A percentile compares a stretch with the other conserved stretches of the same genome.
Conservation (phyloP, 805 yeast species). For the Pichia heedii region DNA sequence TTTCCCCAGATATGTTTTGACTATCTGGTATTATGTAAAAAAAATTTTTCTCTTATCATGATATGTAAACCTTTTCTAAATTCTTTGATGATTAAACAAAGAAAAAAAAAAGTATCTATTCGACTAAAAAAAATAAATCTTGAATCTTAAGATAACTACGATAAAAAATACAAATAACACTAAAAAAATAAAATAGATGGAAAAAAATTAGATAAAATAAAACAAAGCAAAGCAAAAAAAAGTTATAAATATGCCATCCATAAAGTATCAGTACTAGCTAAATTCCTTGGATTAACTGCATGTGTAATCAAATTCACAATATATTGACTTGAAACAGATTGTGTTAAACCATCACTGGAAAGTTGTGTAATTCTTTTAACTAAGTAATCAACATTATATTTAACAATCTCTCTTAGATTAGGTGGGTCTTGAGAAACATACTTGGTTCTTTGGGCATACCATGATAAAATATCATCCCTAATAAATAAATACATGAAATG, state of each 20-base stretch:
- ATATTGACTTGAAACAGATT: constrained; percentile 78
- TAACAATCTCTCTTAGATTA: constrained; percentile 78
- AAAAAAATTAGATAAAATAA: not conserved
- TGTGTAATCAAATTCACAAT: constrained; percentile 84
- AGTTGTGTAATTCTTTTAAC: constrained; percentile 70
- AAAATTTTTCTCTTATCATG: too few species aligned
- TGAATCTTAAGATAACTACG: too few species aligned
- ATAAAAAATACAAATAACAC: too few species aligned
- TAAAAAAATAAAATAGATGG: not conserved
- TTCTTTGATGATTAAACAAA: not conserved
- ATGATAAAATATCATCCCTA: constrained; percentile 88
- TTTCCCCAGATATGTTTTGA: constrained; percentile 16
- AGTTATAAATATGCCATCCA: constrained; percentile 89
- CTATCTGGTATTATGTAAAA: too few species aligned
- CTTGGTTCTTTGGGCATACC: constrained; percentile 86
- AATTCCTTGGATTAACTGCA: constrained; percentile 89
- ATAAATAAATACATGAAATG: constrained; percentile 90
- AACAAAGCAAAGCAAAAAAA: not conserved
- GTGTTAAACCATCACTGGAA: constrained; percentile 45
- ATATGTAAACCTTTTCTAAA: not conserved
- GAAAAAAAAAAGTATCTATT: not conserved
- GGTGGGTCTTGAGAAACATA: constrained; percentile 68
- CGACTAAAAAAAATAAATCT: too few species aligned
- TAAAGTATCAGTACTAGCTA: constrained; percentile 83
- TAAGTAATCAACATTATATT: constrained; percentile 78